Conservation (phyloP, 352 stramenopile species). For the Sclerospora graminicola region DNA sequence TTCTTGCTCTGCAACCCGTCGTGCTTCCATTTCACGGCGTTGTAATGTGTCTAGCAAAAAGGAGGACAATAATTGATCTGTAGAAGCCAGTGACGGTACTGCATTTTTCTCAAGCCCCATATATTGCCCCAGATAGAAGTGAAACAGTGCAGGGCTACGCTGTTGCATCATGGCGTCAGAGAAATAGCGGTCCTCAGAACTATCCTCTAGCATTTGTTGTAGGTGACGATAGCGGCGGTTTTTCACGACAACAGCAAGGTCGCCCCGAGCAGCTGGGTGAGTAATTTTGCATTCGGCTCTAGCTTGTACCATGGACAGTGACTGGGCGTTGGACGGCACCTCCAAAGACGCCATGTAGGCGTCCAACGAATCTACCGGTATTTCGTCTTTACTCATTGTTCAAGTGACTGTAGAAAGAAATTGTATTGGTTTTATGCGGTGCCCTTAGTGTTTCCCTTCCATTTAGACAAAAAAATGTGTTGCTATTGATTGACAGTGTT, state of each 20-base stretch:
- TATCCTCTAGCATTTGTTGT: conserved; percentile 41
- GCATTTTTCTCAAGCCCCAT: conserved; percentile 7
- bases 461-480: not conserved
- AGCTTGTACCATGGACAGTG: conserved; percentile 6
- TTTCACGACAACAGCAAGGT: conserved; percentile 23
- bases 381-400: conserved; percentile 1
- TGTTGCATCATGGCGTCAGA: conserved; percentile 77
- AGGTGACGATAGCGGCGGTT: conserved; percentile 67
- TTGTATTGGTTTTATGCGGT: no score
- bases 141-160: conserved; percentile 67
- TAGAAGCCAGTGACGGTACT: not conserved
- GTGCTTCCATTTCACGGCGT: conserved; percentile 54
- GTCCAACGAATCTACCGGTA: conserved; percentile 59
- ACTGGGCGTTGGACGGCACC: conserved; percentile 6
- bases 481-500: not conserved
- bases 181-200: conserved; percentile 47
- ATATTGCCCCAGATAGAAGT: conserved; percentile 77
- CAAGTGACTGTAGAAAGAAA: no score
- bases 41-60: conserved; percentile 67
- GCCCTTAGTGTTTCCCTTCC: no score
- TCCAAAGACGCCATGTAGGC: conserved; percentile 69
- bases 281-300: conserved; percentile 3
- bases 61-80: conserved; percentile 29
- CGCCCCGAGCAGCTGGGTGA: conserved; percentile 1
- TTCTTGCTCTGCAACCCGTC: conserved; percentile 47